These are phyloP conservation scores for Diaporthe batatas DNA, from an alignment of 2,329 filamentous ascomycete genomes.

Conservation along the genomic window DNA sequence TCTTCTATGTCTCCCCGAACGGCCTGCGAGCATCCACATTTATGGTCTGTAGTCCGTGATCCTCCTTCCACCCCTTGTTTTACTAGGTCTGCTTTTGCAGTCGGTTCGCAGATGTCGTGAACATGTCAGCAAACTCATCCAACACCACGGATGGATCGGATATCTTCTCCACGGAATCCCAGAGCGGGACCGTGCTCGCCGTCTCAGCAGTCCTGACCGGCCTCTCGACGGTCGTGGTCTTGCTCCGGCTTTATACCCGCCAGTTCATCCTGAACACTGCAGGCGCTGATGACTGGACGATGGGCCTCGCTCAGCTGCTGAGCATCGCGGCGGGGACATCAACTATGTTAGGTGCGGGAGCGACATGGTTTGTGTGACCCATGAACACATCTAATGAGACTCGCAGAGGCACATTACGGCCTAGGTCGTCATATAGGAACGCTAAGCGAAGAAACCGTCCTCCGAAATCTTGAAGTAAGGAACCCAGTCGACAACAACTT, in stretches of 20 bases:
- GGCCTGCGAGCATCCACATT: not conserved
- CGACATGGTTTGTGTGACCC: not conserved
- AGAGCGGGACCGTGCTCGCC: slow-evolving; percentile 21
- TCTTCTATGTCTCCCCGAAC: not conserved
- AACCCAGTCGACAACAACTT: not conserved
- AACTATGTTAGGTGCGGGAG: slow-evolving; percentile 30
- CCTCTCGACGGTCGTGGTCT: slow-evolving; percentile 19
- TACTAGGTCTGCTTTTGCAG: not conserved
- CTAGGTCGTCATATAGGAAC: slow-evolving; percentile 47
- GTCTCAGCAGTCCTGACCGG: slow-evolving; percentile 2
- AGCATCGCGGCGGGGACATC: slow-evolving; percentile 41
- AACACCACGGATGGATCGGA: slow-evolving; percentile 11
- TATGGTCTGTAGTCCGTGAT: slow-evolving; percentile 11
- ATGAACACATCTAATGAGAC: not conserved
- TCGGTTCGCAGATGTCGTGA: slow-evolving; percentile 2
- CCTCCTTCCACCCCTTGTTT: not conserved
- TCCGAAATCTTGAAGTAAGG: not conserved
- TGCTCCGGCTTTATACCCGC: slow-evolving; percentile 26
- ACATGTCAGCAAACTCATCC: slow-evolving; percentile 24
- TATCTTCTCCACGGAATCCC: not conserved
- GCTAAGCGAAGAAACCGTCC: slow-evolving; percentile 27
- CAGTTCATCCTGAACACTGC: slow-evolving; percentile 44
- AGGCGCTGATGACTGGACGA: slow-evolving; percentile 50
- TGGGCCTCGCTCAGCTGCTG: slow-evolving; percentile 45
- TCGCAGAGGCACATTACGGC: slow-evolving; percentile 46